Evolutionary conservation across 1,139 yeast genomes (phyloP), one percentile per base, ranked within the genome.

Genomic region (Saccharomyces hybrid): DNA sequence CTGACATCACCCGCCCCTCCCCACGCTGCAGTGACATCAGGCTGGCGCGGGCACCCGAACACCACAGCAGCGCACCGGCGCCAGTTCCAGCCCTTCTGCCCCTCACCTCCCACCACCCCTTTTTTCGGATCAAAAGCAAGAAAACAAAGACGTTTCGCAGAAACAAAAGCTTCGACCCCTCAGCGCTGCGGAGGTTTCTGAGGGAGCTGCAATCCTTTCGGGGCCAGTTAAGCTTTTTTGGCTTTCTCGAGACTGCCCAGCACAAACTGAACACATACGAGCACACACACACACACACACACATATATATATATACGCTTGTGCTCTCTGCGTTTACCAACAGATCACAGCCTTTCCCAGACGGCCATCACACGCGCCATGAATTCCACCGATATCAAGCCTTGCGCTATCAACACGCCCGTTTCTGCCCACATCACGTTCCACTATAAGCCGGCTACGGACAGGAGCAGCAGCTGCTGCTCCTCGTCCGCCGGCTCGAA

Each of bases 371-470:
- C 23, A 19, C 23, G n/a, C 8, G n/a, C n/a, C 42, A 48, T 47
- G 49, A 16, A n/a, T 5, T 25, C 34, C 25, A 31, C 34, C 13
- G 49, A 16, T 38, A 38, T 38, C 44, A 38, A 38, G 44, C 44
- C 44, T n/a, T 34, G 46, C 26, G 38, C 42, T 3, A 13, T 50
- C 14, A 55, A 55, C 16, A 53, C 52, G 41, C 57, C 57, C 28
- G 57, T 55, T 29, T 55, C 57, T 14, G 57, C 57, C 2, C 57
- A 55, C 47, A 49, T 55, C 11, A 55, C 57, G 23, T 51, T 55
- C 6, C 57, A 55, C 47, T 55, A 55, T 31, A 41, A 41, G 42
- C 44, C 28, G 16, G 16, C 26, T 2, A 51, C 47, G 38, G 57
- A 50, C 29, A 41, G 32, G n/a, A 44, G 44, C 46, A 16, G 47